Base-by-base conservation (phyloP, 768 basidiomycete genomes). In the Psilocybe sp. region DNA sequence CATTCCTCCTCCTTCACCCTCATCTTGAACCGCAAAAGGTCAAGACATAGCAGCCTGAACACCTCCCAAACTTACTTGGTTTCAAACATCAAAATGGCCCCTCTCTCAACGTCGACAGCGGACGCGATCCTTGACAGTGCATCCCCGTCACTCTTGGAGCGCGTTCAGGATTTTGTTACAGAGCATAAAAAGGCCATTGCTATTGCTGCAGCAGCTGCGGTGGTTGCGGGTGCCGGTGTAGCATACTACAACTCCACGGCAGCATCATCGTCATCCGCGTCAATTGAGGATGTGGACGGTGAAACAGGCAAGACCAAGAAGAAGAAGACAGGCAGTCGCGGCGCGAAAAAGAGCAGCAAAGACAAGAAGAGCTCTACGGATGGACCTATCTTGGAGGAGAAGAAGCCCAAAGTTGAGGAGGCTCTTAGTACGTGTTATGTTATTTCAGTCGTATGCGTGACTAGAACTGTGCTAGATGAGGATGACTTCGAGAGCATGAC, bases 311-410 rank as follows among this genome's bases (percentile, higher is more conserved):
- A 66, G 39, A 23, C 47, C 52, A 73, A 70, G 58, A 71, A 73
- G 63, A 83, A 72, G 61, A 69, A 70, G 53, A 65, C 66, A 60
- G 54, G 58, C 15, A 55, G 59, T 62, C 82, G 78, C 59, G 59
- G 65, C 47, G 52, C 50, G 11, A 56, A 56, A 46, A 82, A 80
- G 63, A 56, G 64, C 50, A 58, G 62, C 38, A 73, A 73, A 64
- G 82, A 81, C 68, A 85, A 86, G 70, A 80, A 75, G 69, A 48
- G 79, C 69, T 57, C 75, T 0, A 69, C 63, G 11, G 84, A 80
- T 61, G 81, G 87, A 0, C 92, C 92, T 35, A 73, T 96, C 37
- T 67, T 96, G 42, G 91, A 95, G 74, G 91, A 94, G 66, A 64
- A 77, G 46, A 76, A 63, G 46, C 74, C 85, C 6, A 72, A 67